Evolutionary conservation across 768 basidiomycete genomes (phyloP).

Genomic region (Amylocystis lapponica): DNA sequence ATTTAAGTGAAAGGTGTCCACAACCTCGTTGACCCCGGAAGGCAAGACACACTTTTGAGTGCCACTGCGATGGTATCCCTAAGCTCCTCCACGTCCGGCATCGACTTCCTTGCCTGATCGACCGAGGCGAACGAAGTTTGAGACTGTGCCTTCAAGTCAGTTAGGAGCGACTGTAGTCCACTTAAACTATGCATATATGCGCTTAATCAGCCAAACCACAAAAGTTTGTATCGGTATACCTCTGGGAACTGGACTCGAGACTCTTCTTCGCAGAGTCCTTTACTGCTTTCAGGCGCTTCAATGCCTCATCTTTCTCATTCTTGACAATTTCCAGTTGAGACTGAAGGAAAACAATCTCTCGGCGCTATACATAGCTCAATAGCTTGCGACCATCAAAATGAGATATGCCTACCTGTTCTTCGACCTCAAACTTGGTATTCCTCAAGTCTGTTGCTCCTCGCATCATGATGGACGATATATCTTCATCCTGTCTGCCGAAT

Average conservation of each 20-base stretch:
- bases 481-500: conserved; percentile 17
- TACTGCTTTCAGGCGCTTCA: conserved; percentile 16
- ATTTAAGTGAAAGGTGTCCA: too few species aligned
- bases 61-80: conserved; percentile 9
- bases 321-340: conserved; percentile 13
- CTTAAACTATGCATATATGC: conserved; percentile 7
- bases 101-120: conserved; percentile 13
- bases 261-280: conserved; percentile 21
- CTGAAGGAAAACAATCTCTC: conserved; percentile 17
- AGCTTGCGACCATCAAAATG: too few species aligned
- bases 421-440: conserved; percentile 19
- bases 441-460: conserved; percentile 21
- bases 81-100: conserved; percentile 18
- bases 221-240: conserved; percentile 4
- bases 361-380: conserved; percentile 14
- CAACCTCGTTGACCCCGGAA: neutral
- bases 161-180: conserved; percentile 3
- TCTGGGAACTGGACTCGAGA: conserved; percentile 16
- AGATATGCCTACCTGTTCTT: conserved; percentile 22
- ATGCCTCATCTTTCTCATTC: conserved; percentile 20
- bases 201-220: neutral
- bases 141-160: conserved; percentile 19
- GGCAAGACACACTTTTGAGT: conserved; percentile 10
- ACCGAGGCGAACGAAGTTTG: conserved; percentile 13
- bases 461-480: conserved; percentile 26